phyloP scores from a whole-genome alignment of 2,329 filamentous ascomycete genomes.

The Dryadomyces quercivorus region DNA sequence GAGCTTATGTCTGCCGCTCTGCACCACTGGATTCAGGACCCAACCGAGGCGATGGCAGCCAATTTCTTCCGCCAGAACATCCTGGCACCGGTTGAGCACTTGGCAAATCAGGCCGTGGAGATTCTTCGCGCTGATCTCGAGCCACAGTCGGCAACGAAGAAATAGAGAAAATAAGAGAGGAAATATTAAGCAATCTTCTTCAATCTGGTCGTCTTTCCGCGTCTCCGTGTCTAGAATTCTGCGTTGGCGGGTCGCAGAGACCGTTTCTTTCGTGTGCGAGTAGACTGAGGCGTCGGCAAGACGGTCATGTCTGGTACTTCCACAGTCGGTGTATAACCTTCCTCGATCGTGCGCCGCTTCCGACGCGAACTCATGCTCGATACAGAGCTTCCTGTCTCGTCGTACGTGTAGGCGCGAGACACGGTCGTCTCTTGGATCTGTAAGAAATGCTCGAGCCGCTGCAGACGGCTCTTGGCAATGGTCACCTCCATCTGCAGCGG shows the following conservation, averaged over 20 bases:
- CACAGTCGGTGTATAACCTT: not conserved
- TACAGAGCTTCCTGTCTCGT: not conserved
- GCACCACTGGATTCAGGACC: conserved; percentile 29
- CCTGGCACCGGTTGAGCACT: conserved; percentile 30
- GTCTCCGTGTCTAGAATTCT: no score
- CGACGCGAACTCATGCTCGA: not conserved
- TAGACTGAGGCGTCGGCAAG: no score
- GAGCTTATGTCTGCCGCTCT: conserved; percentile 32
- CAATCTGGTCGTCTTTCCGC: no score
- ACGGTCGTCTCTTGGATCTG: no score
- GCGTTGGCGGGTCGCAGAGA: no score
- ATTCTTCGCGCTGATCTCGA: conserved; percentile 29
- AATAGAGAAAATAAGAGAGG: not conserved
- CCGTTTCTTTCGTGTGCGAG: no score
- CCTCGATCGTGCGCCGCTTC: not conserved
- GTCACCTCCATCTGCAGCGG: conserved; percentile 29
- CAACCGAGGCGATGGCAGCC: conserved; percentile 24
- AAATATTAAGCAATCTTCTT: not conserved
- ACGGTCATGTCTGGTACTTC: no score
- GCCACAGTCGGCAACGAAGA: not conserved
- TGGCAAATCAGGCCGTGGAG: conserved; percentile 32
- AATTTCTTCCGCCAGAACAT: conserved; percentile 38
- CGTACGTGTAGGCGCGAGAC: no score
- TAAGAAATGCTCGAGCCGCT: conserved; percentile 19
- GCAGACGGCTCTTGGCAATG: conserved; percentile 24